These are phyloP conservation scores for Pseudogymnoascus sp. DNA, from an alignment of 2,329 filamentous ascomycete species.

Conservation along the genomic window DNA sequence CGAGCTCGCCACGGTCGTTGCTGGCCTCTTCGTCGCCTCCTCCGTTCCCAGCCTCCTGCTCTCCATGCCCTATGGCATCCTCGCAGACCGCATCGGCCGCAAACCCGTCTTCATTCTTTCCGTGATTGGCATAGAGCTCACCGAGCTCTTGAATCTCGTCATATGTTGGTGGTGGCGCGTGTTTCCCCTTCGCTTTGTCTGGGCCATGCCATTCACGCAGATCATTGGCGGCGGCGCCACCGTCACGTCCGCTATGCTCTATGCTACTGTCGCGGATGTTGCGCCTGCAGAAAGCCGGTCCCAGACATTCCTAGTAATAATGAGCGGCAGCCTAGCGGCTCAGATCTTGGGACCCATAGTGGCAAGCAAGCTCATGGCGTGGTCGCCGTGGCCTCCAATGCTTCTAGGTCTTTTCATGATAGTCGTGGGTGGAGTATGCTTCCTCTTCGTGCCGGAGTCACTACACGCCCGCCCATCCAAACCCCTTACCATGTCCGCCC, in stretches of 20 bases:
- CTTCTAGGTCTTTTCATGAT: conserved; percentile 16
- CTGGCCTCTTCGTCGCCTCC: conserved; percentile 24
- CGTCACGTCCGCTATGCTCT: conserved; percentile 26
- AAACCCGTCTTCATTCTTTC: conserved; percentile 29
- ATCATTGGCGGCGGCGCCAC: conserved; percentile 32
- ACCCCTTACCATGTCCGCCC: neutral
- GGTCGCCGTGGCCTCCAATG: conserved; percentile 22
- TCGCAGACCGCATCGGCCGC: conserved; percentile 32
- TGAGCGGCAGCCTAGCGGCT: conserved; percentile 26
- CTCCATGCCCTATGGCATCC: conserved; percentile 32
- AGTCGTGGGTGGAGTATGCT: conserved; percentile 15
- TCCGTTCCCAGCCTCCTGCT: conserved; percentile 26
- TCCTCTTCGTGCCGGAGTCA: conserved; percentile 27
- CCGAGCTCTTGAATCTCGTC: conserved; percentile 24
- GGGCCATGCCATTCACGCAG: conserved; percentile 26
- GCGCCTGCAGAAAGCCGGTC: conserved; percentile 31
- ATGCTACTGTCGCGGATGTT: conserved; percentile 32
- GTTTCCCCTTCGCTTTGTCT: conserved; percentile 29
- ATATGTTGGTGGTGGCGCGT: conserved; percentile 29
- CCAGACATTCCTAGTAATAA: conserved; percentile 29
- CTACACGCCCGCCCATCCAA: conserved; percentile 18
- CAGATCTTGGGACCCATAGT: conserved; percentile 32
- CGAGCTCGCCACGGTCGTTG: conserved; percentile 30
- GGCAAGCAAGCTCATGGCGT: conserved; percentile 30
- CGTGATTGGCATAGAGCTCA: conserved; percentile 26